Base-by-base conservation (phyloP, 371 early-diverging fungal species). In the Mortierella sp. region DNA sequence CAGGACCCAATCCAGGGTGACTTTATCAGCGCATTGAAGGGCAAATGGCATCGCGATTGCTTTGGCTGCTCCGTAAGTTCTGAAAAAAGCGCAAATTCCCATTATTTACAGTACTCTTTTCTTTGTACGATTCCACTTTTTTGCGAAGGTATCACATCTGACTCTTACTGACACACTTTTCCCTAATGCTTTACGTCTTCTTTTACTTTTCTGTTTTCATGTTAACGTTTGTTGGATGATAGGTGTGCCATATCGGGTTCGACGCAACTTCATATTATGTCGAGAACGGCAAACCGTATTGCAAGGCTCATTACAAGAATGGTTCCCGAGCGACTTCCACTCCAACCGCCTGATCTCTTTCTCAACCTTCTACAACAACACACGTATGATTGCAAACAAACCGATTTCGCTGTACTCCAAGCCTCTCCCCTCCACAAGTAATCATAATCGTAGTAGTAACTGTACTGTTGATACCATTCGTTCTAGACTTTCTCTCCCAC, bases 31-130 rank as follows among this genome's bases (percentile, higher is more conserved):
- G 96, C 96, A 0, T 78, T 95, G 51, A 92, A 89, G 38, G 89
- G 90, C 55, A 90, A 90, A 44, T 96, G 94, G 93, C 96, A 96
- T 77, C 89, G 91, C 58, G 90, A 91, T 41, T 96, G 96, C 84
- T 95, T 96, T 84, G 91, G 89, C 4, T 96, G 96, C 87, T 83
- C 89, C 48, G 93, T 93, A 89, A 87, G 91, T 89, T 51, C 16
- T 6, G 21, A 51, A 21, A 21, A 51, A 51, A 51, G 12, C 12
- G 14, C 51, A 21, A 48, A 48, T 51, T 51, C 21, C 21, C 4
- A 21, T 51, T 51, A 51, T 51, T 27, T 27, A n/a, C 27, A 10
- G 27, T 56, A 56, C 27, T 24, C 11, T 56, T 56, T 24, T 27
- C 27, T 56, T 56, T n/a, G n/a, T 56, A 56, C 56, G 56, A 7